Base-by-base conservation (phyloP, 192 early-diverging fungal genomes). In the Linnemannia hyalina region DNA sequence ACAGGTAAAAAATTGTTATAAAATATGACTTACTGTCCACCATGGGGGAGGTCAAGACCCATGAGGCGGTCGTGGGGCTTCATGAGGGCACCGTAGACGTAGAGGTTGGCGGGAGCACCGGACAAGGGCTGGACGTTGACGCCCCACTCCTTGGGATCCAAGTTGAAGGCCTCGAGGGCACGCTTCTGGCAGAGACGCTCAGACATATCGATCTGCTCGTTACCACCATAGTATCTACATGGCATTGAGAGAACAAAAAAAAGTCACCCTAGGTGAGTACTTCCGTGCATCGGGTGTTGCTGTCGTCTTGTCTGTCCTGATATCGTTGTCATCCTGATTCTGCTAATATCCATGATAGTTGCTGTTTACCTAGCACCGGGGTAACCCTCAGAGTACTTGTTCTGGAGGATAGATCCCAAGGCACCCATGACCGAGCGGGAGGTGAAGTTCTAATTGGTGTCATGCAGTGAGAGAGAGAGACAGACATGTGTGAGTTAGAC, bases 301-400 rank as follows among this genome's bases (percentile, higher is more conserved):
- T 44, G 22, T n/a, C 15, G 44, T 40, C 36, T 41, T 26, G 49
- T 52, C 29, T 26, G 60, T 32, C 60, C 60, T 65, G 9, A 32
- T 11, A 11, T 70, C 10, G 11, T 46, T 6, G 18, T 29, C n/a
- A 44, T 77, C 42, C 57, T 18, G 42, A 22, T 55, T 13, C 16
- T 49, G 38, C 23, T 6, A 57, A 26, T 74, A 32, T n/a, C 16
- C 29, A 16, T 68, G 36, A 55, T 70, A 74, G 32, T 16, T 26
- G 38, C 22, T 68, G 36, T 57, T 74, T 88, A 92, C 88, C 97
- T 95, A 32, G 97, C 97, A 41, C 95, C 95, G 13, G 97, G 96
- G 92, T 99, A 98, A 46, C 97, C 98, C 90, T 98, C 98, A 35
- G 97, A 98, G 92, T 99, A 99, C 92, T 99, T 99, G 95, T 99